phyloP scores from a whole-genome alignment of 768 basidiomycete species.

The Tremella yokohamensis region DNA sequence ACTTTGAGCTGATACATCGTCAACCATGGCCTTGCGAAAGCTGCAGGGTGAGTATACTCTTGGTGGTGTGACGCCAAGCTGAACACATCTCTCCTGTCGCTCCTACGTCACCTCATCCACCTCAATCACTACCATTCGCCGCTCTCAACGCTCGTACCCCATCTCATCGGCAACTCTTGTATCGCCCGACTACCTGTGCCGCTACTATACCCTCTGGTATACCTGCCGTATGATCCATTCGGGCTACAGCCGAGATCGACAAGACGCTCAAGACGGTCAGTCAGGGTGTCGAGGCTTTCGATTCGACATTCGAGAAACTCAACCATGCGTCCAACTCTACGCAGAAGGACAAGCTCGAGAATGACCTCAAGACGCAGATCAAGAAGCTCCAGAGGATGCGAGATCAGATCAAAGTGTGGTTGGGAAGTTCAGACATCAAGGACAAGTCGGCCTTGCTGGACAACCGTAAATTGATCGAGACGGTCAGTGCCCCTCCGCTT shows the following conservation, averaged over 20 bases:
- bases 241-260: conserved; percentile 85
- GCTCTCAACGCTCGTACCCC: not conserved
- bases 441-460: conserved; percentile 91
- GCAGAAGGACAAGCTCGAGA: conserved; percentile 97
- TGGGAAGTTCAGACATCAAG: conserved; percentile 96
- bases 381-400: conserved; percentile 83
- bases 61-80: not conserved
- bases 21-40: conserved; percentile 39
- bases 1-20: conserved; percentile 2
- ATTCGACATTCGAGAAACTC: conserved; percentile 93
- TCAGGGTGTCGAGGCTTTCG: conserved; percentile 69
- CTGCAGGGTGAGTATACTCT: conserved; percentile 28
- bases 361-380: conserved; percentile 94
- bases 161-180: no score
- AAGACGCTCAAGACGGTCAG: conserved; percentile 94
- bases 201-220: not conserved
- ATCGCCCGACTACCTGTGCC: conserved; percentile 1
- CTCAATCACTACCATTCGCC: conserved; percentile 1
- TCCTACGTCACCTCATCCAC: not conserved
- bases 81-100: not conserved
- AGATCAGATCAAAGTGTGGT: conserved; percentile 93
- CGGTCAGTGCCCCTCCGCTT: conserved; percentile 57
- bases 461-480: conserved; percentile 93
- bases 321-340: conserved; percentile 91
- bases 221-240: not conserved